Evolutionary conservation across 164 flowering plant species (phyloP).

Genomic region (Buxus sempervirens): DNA sequence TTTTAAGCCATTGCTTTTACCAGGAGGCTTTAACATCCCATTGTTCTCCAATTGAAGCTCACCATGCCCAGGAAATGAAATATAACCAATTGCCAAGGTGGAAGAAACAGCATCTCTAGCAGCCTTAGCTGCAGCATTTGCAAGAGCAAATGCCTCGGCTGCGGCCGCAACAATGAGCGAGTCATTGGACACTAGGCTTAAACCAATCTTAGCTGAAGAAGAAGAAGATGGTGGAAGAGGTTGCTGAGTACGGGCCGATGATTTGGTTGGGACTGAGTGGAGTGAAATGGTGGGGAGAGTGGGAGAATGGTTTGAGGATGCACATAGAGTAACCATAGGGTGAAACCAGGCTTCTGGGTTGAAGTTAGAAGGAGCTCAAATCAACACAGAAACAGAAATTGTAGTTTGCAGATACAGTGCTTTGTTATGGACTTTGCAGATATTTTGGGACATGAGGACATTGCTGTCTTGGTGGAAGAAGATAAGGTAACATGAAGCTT

Average conservation of each 20-base stretch:
- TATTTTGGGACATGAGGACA: conserved; percentile 1
- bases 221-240: conserved; percentile 5
- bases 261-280: conserved; percentile 21
- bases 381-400: too few species aligned
- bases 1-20: not conserved
- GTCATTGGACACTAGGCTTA: conserved; percentile 15
- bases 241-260: conserved; percentile 15
- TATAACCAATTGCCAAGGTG: conserved; percentile 1
- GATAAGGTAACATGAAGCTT: not conserved
- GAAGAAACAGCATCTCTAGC: conserved; percentile 22
- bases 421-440: not conserved
- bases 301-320: conserved; percentile 17
- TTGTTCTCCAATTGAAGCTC: conserved; percentile 1
- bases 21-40: not conserved
- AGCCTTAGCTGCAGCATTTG: conserved; percentile 23
- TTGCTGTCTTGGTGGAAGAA: not conserved
- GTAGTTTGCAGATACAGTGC: too few species aligned
- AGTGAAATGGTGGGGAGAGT: conserved; percentile 22
- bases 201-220: conserved; percentile 2
- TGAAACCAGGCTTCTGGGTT: not conserved
- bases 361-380: not conserved
- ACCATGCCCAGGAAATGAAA: conserved; percentile 1
- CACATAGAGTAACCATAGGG: conserved; percentile 4
- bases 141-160: conserved; percentile 16
- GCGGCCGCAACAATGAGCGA: conserved; percentile 2